phyloP scores from a whole-genome alignment of 345 rosid species.

The Eutrema japonicum region DNA sequence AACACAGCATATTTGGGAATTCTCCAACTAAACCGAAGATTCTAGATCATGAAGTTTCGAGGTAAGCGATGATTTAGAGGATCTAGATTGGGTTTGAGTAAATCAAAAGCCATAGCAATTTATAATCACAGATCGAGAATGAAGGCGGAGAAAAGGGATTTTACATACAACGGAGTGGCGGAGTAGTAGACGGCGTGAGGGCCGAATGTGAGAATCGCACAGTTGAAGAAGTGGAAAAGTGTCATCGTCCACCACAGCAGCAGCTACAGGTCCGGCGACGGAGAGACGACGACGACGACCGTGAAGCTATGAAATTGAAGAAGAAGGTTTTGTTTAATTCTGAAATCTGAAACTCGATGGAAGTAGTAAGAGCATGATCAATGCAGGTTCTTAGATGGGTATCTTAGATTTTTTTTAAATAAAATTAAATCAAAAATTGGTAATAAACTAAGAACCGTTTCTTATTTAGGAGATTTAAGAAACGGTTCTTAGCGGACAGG shows the following conservation, averaged over 20 bases:
- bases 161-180: constrained; percentile 82
- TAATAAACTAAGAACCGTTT: too few relatives aligned
- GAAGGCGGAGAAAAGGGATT: not conserved
- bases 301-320: not conserved
- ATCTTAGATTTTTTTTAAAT: too few relatives aligned
- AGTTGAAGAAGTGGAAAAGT: constrained; percentile 95
- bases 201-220: constrained; percentile 96
- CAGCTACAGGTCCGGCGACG: constrained; percentile 25
- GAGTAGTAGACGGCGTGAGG: constrained; percentile 99
- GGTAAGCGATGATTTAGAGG: not conserved
- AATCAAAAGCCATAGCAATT: not conserved
- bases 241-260: constrained; percentile 59
- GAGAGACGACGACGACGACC: constrained; percentile 21
- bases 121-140: constrained; percentile 33
- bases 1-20: not conserved
- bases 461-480: too few relatives aligned
- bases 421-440: too few relatives aligned
- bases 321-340: not conserved
- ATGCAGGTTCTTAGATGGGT: too few relatives aligned
- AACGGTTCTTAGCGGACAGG: too few relatives aligned
- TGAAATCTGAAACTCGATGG: constrained; percentile 4
- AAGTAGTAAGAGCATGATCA: too few relatives aligned
- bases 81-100: not conserved
- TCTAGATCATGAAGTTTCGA: constrained; percentile 14
- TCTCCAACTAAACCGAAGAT: constrained; percentile 13